Percentiles rank a stretch among this genome's conserved stretches.
Conservation (phyloP, 345 rosid species). For the Corymbia maculata region DNA sequence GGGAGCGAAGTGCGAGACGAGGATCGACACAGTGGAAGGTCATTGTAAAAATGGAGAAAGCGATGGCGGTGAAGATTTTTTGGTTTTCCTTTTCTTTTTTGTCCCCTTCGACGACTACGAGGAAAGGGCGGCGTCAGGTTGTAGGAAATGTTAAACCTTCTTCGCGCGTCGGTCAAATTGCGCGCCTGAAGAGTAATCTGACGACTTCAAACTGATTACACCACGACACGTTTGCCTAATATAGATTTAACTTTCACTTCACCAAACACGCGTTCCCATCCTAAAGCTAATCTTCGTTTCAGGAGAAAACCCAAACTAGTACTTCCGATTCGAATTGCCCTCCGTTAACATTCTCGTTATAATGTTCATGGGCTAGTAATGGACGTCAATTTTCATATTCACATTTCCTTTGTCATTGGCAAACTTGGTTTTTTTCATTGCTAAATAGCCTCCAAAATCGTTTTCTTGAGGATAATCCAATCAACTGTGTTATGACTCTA, state of each 20-base stretch:
- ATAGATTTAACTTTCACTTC: too few species aligned
- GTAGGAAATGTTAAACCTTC: background rate
- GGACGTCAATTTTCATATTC: background rate
- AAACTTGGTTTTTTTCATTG: too few species aligned
- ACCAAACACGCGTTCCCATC: background rate
- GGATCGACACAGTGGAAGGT: background rate
- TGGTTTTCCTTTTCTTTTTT: fast-evolving
- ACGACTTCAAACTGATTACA: background rate
- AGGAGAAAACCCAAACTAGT: fast-evolving
- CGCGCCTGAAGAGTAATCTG: background rate
- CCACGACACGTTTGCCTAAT: background rate
- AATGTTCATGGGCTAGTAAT: background rate
- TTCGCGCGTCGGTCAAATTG: background rate
- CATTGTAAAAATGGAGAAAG: fast-evolving
- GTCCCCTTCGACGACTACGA: background rate
- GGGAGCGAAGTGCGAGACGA: background rate
- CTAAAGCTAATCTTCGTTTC: fast-evolving
- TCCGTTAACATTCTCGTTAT: too few species aligned
- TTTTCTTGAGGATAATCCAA: too few species aligned
- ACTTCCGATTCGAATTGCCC: too few species aligned
- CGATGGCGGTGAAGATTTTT: background rate
- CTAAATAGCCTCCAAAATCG: fast-evolving
- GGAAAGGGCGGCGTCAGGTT: too few species aligned
- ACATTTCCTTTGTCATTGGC: fast-evolving
- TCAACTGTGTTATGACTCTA: background rate